A percentile compares a stretch with the other conserved stretches of the same genome.
These are phyloP conservation scores for Pinus tabuliformis DNA, from an alignment of 75 land plant species.

Conservation along the genomic window DNA sequence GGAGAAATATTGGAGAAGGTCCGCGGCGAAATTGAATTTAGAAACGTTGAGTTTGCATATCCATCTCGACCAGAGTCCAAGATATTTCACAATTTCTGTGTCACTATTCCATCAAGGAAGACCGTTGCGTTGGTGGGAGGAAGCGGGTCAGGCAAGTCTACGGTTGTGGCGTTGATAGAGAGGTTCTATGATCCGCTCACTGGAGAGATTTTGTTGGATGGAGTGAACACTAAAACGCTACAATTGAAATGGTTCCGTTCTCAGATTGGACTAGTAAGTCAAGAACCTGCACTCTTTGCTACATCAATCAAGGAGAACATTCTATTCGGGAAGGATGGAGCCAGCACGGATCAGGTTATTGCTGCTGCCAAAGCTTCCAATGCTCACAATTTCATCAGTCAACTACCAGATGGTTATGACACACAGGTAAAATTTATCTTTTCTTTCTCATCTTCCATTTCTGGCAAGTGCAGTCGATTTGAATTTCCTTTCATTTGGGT, in stretches of 20 bases:
- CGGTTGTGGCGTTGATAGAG: conserved; percentile 49
- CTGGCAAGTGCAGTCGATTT: too few species aligned
- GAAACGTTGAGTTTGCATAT: conserved; percentile 41
- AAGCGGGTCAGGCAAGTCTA: conserved; percentile 13
- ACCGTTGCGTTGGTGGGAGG: conserved; percentile 61
- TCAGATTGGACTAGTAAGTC: too few species aligned
- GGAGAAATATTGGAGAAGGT: conserved; percentile 15
- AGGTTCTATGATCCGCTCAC: conserved; percentile 57
- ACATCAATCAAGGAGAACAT: conserved; percentile 33
- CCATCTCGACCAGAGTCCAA: too few species aligned
- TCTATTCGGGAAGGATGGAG: conserved; percentile 22
- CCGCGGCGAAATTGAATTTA: conserved; percentile 46
- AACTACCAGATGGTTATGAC: conserved; percentile 24
- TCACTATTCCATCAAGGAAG: conserved; percentile 33
- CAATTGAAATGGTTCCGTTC: too few species aligned
- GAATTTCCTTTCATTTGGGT: too few species aligned
- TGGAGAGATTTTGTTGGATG: conserved; percentile 13
- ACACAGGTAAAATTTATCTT: conserved; percentile 9
- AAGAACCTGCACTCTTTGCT: conserved; percentile 25
- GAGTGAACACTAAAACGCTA: too few species aligned
- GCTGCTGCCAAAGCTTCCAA: conserved; percentile 25
- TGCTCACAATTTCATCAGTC: neutral
- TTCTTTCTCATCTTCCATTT: too few species aligned
- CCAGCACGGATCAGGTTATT: conserved; percentile 11
- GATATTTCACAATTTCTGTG: too few species aligned